Evolutionary conservation across 495 filamentous ascomycete species (phyloP).

Genomic region (Podospora pseudoanserina): DNA sequence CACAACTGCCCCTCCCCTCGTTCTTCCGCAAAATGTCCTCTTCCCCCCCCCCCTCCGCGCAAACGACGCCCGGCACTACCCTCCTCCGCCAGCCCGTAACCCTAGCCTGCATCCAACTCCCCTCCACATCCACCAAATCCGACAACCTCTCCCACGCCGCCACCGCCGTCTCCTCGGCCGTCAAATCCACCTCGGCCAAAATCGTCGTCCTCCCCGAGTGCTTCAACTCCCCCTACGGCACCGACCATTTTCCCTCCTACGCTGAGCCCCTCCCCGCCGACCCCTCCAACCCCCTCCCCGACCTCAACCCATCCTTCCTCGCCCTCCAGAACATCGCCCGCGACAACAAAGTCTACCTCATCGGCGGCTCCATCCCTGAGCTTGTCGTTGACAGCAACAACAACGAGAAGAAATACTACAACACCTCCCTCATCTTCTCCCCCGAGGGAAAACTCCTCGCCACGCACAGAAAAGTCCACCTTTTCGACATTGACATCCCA

Average conservation of each 20-base stretch:
- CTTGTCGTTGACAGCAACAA: constrained; percentile 34
- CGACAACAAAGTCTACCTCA: constrained; percentile 70
- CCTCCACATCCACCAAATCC: constrained; percentile 75
- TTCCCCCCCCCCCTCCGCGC: constrained; percentile 41
- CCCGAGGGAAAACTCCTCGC: constrained; percentile 74
- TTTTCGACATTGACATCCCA: constrained; percentile 99
- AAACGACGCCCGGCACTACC: constrained; percentile 29
- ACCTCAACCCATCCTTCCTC: constrained; percentile 57
- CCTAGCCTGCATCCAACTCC: constrained; percentile 78
- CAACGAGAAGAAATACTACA: constrained; percentile 62
- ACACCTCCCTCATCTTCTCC: constrained; percentile 80
- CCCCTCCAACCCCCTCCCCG: constrained; percentile 55
- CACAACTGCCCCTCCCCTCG: constrained; percentile 7
- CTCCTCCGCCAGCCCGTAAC: constrained; percentile 70
- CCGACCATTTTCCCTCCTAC: constrained; percentile 84
- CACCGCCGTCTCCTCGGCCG: constrained; percentile 77
- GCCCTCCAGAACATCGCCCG: constrained; percentile 74
- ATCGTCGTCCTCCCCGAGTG: constrained; percentile 77
- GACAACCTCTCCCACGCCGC: constrained; percentile 79
- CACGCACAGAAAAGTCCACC: constrained; percentile 87
- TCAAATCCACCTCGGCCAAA: constrained; percentile 63
- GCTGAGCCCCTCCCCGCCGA: constrained; percentile 81
- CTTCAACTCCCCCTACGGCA: constrained; percentile 97
- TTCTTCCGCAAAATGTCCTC: constrained; percentile 41
- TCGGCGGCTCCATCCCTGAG: constrained; percentile 94